Base-by-base conservation (phyloP, 306 rosid species). In the Erythrophleum fordii region DNA sequence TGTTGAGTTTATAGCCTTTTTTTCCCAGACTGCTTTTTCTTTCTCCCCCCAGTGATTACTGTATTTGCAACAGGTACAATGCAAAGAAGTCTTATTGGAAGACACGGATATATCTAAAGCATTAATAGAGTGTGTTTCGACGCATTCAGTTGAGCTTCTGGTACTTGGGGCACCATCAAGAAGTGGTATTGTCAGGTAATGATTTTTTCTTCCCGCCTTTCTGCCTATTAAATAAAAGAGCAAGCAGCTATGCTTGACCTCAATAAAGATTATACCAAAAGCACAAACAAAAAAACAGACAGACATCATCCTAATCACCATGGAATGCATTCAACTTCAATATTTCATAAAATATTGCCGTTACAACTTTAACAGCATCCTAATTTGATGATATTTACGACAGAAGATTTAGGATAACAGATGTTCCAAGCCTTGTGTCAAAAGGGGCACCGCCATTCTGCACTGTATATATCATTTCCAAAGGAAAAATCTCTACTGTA, bases 131-230 rank as follows among this genome's bases (percentile, higher is more conserved):
- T 80, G 90, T 12, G 68, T 88, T 78, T 2, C 79, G 9, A 5
- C 74, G 4, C 73, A 88, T 69, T 60, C 82, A 22, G 80, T 93
- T 62, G 97, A 91, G 77, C 71, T 88, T 86, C 25, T 95, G 72
- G 95, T 93, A 5, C 89, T 95, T 26, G 99, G 97, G 70, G 87
- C 91, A 49, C 70, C 98, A 77, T 82, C 97, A 68, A 90, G 82
- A 87, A 74, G 68, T 60, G 90, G 95, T 53, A 69, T 95, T 78
- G 90, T 91, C 42, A 92, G 85, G 97, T 95, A 85, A 56, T 42
- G 11, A 39, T 64, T 0, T 16, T 31, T 25, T 20, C 20, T 53
- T 3, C 29, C 29, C 62, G 5, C 29, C 14, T 7, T 14, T 5
- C 10, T 4, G 58, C 58, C 0, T 23, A 51, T 17, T 8, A 51